A percentile compares a stretch with the other conserved stretches of the same genome.
These are phyloP conservation scores for Fusarium pseudocircinatum DNA, from an alignment of 2,329 filamentous ascomycete species.

Conservation along the genomic window DNA sequence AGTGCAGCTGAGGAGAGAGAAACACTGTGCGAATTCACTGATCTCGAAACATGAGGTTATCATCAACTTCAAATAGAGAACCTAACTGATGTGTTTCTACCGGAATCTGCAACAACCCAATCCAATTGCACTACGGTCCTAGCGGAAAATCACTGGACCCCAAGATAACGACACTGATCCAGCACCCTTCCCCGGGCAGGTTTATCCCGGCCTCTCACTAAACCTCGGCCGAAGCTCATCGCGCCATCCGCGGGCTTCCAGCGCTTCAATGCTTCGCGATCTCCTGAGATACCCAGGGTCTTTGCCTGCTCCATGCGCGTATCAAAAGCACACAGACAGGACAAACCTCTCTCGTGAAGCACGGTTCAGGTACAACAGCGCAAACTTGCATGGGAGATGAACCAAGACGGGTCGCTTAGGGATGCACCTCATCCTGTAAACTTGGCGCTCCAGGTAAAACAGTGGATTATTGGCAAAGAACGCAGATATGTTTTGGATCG, in stretches of 20 bases:
- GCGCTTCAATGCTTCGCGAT: slow-evolving; percentile 22
- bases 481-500: background rate
- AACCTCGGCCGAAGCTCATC: slow-evolving; percentile 36
- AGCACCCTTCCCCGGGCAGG: slow-evolving; percentile 10
- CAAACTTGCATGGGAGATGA: slow-evolving; percentile 5
- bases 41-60: slow-evolving; percentile 10
- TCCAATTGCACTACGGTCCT: background rate
- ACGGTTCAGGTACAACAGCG: slow-evolving; percentile 18
- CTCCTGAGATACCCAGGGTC: slow-evolving; percentile 19
- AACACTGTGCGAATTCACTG: slow-evolving; percentile 40
- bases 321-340: background rate
- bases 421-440: slow-evolving; percentile 19
- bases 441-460: slow-evolving; percentile 1
- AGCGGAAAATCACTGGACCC: slow-evolving; percentile 1
- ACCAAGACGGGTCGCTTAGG: slow-evolving; percentile 18
- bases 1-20: slow-evolving; percentile 30
- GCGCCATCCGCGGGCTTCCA: slow-evolving; percentile 33
- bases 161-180: background rate
- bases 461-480: background rate
- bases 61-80: background rate
- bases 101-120: background rate
- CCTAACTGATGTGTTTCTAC: background rate
- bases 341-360: slow-evolving; percentile 5
- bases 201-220: slow-evolving; percentile 18
- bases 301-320: slow-evolving; percentile 28